phyloP scores from a whole-genome alignment of 805 yeast species.

The Lachancea waltii region DNA sequence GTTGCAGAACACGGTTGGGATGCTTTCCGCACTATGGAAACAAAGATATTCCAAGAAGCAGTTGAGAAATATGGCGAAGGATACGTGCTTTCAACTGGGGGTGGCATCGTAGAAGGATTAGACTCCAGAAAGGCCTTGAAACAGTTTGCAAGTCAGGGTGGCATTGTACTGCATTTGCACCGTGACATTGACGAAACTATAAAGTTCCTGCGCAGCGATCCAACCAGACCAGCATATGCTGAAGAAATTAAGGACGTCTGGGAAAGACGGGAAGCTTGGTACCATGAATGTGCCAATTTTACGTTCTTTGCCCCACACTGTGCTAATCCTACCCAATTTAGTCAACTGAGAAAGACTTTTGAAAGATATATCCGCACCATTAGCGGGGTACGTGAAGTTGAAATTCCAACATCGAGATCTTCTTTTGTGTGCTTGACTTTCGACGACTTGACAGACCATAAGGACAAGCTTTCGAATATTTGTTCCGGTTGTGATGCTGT shows the following conservation, averaged over 20 bases:
- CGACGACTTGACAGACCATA: constrained; percentile 46
- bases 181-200: constrained; percentile 80
- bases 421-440: constrained; percentile 68
- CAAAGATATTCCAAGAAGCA: constrained; percentile 46
- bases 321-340: constrained; percentile 45
- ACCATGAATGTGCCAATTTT: constrained; percentile 71
- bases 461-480: constrained; percentile 44
- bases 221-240: constrained; percentile 79
- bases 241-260: constrained; percentile 81
- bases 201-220: constrained; percentile 64
- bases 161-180: constrained; percentile 85
- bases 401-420: constrained; percentile 40
- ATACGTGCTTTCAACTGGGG: constrained; percentile 86
- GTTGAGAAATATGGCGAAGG: constrained; percentile 37
- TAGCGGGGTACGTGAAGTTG: constrained; percentile 44
- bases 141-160: constrained; percentile 48
- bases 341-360: constrained; percentile 52
- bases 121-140: constrained; percentile 61
- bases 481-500: constrained; percentile 73
- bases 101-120: constrained; percentile 82
- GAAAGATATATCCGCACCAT: constrained; percentile 51
- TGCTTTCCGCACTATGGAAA: constrained; percentile 68
- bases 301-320: constrained; percentile 75
- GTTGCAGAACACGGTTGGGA: constrained; percentile 77
- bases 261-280: constrained; percentile 73